Base-by-base conservation (phyloP, 1,139 yeast genomes). In the Yamadazyma diospyri region DNA sequence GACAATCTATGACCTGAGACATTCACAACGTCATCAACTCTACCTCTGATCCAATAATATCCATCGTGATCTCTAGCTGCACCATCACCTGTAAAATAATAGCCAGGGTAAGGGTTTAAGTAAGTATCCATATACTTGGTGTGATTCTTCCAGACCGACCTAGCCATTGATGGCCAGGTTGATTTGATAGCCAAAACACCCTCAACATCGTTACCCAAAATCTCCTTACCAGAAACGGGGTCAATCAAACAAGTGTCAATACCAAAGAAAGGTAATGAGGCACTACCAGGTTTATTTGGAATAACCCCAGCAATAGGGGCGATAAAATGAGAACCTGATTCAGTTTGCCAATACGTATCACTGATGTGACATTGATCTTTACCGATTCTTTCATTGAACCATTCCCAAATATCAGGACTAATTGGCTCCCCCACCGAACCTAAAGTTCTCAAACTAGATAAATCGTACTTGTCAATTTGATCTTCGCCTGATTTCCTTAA, bases 341-440 rank as follows among this genome's bases (percentile, higher is more conserved):
- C 98, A 18, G 98, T 92, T 69, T 92, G 97, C 98, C 98, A 92
- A 76, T 89, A 88, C 32, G 98, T 92, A 65, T 92, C 98, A 55
- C 92, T 76, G 47, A 92, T 80, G 53, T 76, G 81, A 64, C 96
- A 87, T 57, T 85, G 77, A 41, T 79, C 77, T 58, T 87, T 84
- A 55, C 98, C 98, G 50, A 92, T 83, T 59, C 82, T 76, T 55
- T 86, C 88, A 61, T 86, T 78, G 67, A 89, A 92, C 98, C 98
- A 92, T 64, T 87, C 95, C 97, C 97, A 92, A 53, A 92, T 79
- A 62, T 92, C 98, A 42, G 96, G 92, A 36, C 97, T 88, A 55
- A 92, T 92, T 48, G 98, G 98, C 69, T 92, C 98, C 61, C 98
- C 98, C 40, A 92, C 98, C 18, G 97, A 88, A 47, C 98, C 98